These are phyloP conservation scores for Phellopilus nigrolimitatus DNA, from an alignment of 1,284 basidiomycete species.

Conservation along the genomic window DNA sequence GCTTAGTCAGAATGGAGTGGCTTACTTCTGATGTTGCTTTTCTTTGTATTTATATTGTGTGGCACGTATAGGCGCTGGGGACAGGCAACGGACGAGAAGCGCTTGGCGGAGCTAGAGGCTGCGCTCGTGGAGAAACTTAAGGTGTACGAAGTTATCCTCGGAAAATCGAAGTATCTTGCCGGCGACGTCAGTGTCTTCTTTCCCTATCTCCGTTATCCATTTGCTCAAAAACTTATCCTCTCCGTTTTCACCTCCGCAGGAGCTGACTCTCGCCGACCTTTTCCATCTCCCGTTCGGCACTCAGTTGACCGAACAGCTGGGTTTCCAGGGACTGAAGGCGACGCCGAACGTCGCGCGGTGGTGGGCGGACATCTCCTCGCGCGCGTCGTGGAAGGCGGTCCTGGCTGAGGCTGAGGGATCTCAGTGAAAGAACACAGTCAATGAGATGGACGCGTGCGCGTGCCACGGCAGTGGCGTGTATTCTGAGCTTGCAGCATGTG, in stretches of 20 bases:
- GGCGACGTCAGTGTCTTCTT: constrained; percentile 40
- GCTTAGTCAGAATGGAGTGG: neutral
- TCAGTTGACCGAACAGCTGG: too few species aligned
- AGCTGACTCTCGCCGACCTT: constrained; percentile 13
- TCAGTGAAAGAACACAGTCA: too few species aligned
- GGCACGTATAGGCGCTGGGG: too few species aligned
- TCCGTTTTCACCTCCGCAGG: neutral
- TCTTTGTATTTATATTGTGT: constrained; percentile 18
- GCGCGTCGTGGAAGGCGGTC: too few species aligned
- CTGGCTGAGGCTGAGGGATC: too few species aligned
- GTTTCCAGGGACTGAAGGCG: too few species aligned
- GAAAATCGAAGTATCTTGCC: constrained; percentile 43
- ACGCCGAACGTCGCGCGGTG: too few species aligned
- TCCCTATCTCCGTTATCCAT: neutral
- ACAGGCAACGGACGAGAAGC: constrained; percentile 26
- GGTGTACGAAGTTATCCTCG: constrained; percentile 42
- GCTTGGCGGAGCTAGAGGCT: constrained; percentile 24
- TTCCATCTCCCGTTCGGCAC: constrained; percentile 15
- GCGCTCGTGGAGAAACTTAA: constrained; percentile 34
- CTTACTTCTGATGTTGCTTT: too few species aligned
- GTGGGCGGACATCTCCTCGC: too few species aligned
- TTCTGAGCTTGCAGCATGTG: too few species aligned
- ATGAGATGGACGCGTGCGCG: too few species aligned
- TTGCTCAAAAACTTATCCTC: neutral
- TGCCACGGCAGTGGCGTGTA: too few species aligned